These are phyloP conservation scores for Tetradesmus obliquus DNA, from an alignment of 139 green algal genomes.

Conservation along the genomic window DNA sequence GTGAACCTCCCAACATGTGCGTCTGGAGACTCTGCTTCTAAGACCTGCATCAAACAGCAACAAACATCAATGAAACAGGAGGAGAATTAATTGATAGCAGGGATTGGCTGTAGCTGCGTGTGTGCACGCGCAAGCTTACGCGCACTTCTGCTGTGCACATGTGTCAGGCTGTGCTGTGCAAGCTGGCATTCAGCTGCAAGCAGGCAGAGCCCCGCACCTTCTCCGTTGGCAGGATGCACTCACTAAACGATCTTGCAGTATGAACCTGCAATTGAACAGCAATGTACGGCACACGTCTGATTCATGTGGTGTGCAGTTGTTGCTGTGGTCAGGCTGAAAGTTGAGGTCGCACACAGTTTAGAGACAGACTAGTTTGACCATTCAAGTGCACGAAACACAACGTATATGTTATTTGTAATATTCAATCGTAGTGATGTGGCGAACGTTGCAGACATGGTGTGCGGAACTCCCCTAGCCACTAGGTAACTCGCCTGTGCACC, in stretches of 20 bases:
- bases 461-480: neutral
- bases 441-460: neutral
- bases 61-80: too few relatives aligned
- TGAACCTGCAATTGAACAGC: constrained; percentile 25
- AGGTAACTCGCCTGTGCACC: neutral
- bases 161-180: neutral
- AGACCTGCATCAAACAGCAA: constrained; percentile 5
- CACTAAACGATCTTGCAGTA: constrained; percentile 13
- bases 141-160: neutral
- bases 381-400: neutral
- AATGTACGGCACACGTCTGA: neutral
- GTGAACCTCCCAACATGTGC: constrained; percentile 28
- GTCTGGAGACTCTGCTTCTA: constrained; percentile 25
- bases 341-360: neutral
- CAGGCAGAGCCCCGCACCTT: constrained; percentile 10
- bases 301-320: neutral
- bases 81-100: too few relatives aligned
- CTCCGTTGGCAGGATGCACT: constrained; percentile 32
- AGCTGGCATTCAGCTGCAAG: too few relatives aligned
- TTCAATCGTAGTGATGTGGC: neutral
- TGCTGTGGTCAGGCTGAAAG: neutral
- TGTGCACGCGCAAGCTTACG: too few relatives aligned
- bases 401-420: neutral
- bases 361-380: neutral
- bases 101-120: too few relatives aligned